Base-by-base conservation (phyloP, 2,329 filamentous ascomycete genomes). In the Sporothrix sp. region DNA sequence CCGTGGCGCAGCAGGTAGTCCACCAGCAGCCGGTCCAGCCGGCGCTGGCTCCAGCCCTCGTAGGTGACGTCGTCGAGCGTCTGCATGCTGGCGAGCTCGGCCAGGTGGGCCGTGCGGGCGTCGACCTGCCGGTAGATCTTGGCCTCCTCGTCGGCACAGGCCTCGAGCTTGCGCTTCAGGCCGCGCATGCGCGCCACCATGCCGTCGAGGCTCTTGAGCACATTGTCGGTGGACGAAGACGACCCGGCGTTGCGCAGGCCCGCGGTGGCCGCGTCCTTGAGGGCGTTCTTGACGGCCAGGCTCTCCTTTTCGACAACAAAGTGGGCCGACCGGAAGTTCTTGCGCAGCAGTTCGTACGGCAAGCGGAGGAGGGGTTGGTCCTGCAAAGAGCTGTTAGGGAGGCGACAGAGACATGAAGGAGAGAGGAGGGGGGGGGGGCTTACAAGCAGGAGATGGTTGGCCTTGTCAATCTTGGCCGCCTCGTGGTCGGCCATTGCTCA, bases 301-400 rank as follows among this genome's bases (percentile, higher is more conserved):
- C 78, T 80, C 58, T 86, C 81, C 63, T 82, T 84, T 63, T 91
- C 86, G 64, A 89, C 79, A 56, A 79, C 73, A 62, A 84, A 82
- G 64, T 89, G 86, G 38, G 85, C 85, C 3, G 84, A 81, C 61
- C 95, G 93, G 70, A 97, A 94, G 70, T 95, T 97, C 66, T 93
- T 91, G 51, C 89, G 85, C 20, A 94, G 82, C 52, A 96, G 84
- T 65, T 97, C 93, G 68, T 91, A 85, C 16, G 93, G 93, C 20
- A 97, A 81, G 30, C 90, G 88, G 58, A 98, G 81, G 58, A 97
- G 85, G 4, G 91, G 85, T 77, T 97, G 91, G 63, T 98, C 93
- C 89, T 91, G 25, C 45, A n/a, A 37, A 40, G 18, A 20, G 23
- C n/a, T n/a, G n/a, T n/a, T n/a, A 27, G 14, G 18, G 10, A 21